A percentile compares a stretch with the other conserved stretches of the same genome.
Evolutionary conservation across 2,329 filamentous ascomycete species (phyloP).

Genomic region (Chaetomium sp.): DNA sequence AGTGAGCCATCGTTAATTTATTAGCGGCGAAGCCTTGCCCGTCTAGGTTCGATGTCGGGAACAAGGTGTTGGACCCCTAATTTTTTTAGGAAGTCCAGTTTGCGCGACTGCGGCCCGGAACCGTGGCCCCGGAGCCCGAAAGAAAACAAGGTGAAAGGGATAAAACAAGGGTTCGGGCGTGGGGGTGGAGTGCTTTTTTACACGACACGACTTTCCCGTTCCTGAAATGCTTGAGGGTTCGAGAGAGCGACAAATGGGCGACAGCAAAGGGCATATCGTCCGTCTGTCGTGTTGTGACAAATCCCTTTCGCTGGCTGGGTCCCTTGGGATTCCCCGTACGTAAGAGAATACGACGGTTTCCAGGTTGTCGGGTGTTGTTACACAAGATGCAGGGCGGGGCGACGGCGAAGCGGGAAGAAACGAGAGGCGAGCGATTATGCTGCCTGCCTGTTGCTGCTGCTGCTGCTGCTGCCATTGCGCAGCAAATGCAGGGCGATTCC

Average conservation of each 20-base stretch:
- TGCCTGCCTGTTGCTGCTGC: no score
- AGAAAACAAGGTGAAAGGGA: not conserved
- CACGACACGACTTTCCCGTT: no score
- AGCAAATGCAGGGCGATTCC: no score
- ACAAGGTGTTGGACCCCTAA: no score
- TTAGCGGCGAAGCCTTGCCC: no score
- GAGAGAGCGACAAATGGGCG: no score
- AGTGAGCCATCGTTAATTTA: no score
- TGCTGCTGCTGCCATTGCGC: no score
- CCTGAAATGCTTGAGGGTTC: no score
- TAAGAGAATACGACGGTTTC: not conserved
- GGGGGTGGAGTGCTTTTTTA: slow-evolving; percentile 9
- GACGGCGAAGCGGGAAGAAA: not conserved
- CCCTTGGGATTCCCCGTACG: not conserved
- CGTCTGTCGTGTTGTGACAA: not conserved
- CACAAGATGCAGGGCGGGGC: not conserved
- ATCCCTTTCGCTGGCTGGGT: not conserved
- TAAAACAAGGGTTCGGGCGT: not conserved
- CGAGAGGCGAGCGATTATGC: not conserved
- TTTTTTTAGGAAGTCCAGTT: not conserved
- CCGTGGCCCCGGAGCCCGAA: slow-evolving; percentile 11
- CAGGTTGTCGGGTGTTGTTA: not conserved
- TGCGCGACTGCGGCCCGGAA: slow-evolving; percentile 8
- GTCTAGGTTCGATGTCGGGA: no score
- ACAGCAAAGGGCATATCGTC: no score